phyloP scores from a whole-genome alignment of 495 filamentous ascomycete species.

The Penicillium arizonense region DNA sequence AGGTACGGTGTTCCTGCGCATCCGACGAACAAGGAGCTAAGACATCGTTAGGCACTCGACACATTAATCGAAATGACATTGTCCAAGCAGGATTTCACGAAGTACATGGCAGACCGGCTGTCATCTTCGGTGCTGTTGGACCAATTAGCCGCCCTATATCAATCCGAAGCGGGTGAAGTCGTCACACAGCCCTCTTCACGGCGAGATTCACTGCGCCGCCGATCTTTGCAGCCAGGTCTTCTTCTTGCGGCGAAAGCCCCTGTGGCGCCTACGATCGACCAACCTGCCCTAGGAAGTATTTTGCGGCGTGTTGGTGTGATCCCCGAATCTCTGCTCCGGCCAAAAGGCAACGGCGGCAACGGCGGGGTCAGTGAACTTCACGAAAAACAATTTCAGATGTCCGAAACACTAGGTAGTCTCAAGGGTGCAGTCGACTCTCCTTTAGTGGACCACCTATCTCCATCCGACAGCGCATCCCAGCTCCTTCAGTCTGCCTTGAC shows the following conservation, averaged over 20 bases:
- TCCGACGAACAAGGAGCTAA: slow-evolving; percentile 5
- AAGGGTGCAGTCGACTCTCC: slow-evolving; percentile 32
- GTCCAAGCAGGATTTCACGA: slow-evolving; percentile 29
- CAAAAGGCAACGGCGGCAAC: slow-evolving; percentile 21
- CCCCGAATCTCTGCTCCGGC: slow-evolving; percentile 28
- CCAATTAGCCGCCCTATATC: slow-evolving; percentile 32
- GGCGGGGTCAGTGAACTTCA: slow-evolving; percentile 20
- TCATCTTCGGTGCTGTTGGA: slow-evolving; percentile 39
- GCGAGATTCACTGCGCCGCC: slow-evolving; percentile 32
- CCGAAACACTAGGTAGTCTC: slow-evolving; percentile 24
- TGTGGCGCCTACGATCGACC: slow-evolving; percentile 14
- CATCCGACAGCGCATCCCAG: slow-evolving; percentile 31
- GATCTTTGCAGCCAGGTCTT: slow-evolving; percentile 21
- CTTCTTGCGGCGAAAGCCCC: slow-evolving; percentile 16
- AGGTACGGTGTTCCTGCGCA: slow-evolving; percentile 21
- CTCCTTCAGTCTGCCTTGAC: slow-evolving; percentile 35
- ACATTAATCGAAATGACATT: slow-evolving; percentile 36
- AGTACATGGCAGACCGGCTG: slow-evolving; percentile 31
- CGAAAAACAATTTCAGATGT: slow-evolving; percentile 31
- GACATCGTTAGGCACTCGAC: slow-evolving; percentile 27
- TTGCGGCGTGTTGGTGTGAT: slow-evolving; percentile 39
- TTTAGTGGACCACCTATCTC: slow-evolving; percentile 23
- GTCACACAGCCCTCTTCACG: slow-evolving; percentile 23
- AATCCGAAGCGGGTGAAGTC: slow-evolving; percentile 26
- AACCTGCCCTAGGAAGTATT: slow-evolving; percentile 32